Percentiles rank a stretch among this genome's conserved stretches.
Conservation (phyloP, 2,329 filamentous ascomycete genomes). For the Ophiocordyceps camponoti-floridani region DNA sequence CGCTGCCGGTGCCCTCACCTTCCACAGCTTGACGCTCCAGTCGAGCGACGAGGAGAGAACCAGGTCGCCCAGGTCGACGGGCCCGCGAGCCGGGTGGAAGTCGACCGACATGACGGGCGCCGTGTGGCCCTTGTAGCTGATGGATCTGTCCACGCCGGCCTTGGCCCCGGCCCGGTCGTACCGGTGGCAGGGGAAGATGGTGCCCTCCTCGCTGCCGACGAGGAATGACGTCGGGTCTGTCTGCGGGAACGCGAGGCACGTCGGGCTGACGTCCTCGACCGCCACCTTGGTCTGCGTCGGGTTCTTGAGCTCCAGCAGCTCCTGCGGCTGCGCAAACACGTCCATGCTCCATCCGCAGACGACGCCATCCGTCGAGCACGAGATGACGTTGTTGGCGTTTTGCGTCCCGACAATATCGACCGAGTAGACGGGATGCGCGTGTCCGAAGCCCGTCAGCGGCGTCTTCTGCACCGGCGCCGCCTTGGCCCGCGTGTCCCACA, state of each 20-base stretch:
- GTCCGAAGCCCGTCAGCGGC: constrained; percentile 80
- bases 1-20: constrained; percentile 65
- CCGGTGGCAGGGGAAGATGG: constrained; percentile 88
- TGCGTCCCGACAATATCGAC: constrained; percentile 93
- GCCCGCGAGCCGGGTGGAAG: constrained; percentile 84
- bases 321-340: constrained; percentile 92
- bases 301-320: constrained; percentile 74
- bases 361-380: constrained; percentile 87
- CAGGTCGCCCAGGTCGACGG: constrained; percentile 84
- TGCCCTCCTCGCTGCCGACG: constrained; percentile 89
- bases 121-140: constrained; percentile 78
- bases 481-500: constrained; percentile 91
- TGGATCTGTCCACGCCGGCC: constrained; percentile 77
- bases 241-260: constrained; percentile 84
- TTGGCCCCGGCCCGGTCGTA: constrained; percentile 97
- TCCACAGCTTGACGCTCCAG: constrained; percentile 97
- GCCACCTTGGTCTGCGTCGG: constrained; percentile 59
- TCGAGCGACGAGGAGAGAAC: constrained; percentile 85
- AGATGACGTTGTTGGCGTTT: constrained; percentile 97
- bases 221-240: constrained; percentile 96
- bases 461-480: constrained; percentile 89
- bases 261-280: constrained; percentile 87
- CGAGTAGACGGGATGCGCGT: constrained; percentile 92
- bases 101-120: constrained; percentile 92
- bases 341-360: constrained; percentile 97